A percentile compares a stretch with the other conserved stretches of the same genome.
Conservation (phyloP, 768 basidiomycete species). For the Lyophyllum decastes region DNA sequence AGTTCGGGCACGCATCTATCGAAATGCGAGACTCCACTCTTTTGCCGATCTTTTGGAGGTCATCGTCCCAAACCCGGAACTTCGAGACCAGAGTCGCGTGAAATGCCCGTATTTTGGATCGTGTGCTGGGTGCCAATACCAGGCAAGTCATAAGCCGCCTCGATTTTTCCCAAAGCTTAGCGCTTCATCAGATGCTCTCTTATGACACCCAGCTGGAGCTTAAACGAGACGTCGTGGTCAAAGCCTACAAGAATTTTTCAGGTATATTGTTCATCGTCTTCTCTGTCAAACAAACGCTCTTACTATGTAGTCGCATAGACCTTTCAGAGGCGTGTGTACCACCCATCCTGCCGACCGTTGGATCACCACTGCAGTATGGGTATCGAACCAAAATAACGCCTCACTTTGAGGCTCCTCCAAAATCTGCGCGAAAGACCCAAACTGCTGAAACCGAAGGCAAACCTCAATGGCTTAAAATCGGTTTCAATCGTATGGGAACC, state of each 20-base stretch:
- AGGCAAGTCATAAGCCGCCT: slow-evolving; percentile 43
- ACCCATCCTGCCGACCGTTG: slow-evolving; percentile 67
- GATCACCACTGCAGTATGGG: slow-evolving; percentile 86
- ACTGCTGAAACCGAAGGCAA: slow-evolving; percentile 25
- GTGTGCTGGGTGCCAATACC: slow-evolving; percentile 95
- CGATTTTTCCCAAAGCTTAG: background rate
- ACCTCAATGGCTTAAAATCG: slow-evolving; percentile 80
- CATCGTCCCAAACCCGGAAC: slow-evolving; percentile 56
- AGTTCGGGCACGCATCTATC: slow-evolving; percentile 72
- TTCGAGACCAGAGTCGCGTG: slow-evolving; percentile 66
- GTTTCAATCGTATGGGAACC: slow-evolving; percentile 82
- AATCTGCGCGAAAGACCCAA: slow-evolving; percentile 29
- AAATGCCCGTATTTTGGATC: slow-evolving; percentile 86
- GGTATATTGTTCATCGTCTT: slow-evolving; percentile 37
- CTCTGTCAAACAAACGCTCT: background rate
- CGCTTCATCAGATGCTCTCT: slow-evolving; percentile 68
- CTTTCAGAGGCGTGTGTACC: slow-evolving; percentile 63
- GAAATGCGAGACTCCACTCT: slow-evolving; percentile 70
- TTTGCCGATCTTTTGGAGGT: slow-evolving; percentile 74
- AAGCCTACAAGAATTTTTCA: slow-evolving; percentile 82
- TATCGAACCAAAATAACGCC: slow-evolving; percentile 98
- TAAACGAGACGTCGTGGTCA: slow-evolving; percentile 84
- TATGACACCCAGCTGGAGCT: slow-evolving; percentile 85
- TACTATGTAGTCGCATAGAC: slow-evolving; percentile 35
- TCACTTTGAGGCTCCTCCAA: slow-evolving; percentile 84